phyloP scores from a whole-genome alignment of 352 stramenopile genomes.

The Phytophthora citricola region DNA sequence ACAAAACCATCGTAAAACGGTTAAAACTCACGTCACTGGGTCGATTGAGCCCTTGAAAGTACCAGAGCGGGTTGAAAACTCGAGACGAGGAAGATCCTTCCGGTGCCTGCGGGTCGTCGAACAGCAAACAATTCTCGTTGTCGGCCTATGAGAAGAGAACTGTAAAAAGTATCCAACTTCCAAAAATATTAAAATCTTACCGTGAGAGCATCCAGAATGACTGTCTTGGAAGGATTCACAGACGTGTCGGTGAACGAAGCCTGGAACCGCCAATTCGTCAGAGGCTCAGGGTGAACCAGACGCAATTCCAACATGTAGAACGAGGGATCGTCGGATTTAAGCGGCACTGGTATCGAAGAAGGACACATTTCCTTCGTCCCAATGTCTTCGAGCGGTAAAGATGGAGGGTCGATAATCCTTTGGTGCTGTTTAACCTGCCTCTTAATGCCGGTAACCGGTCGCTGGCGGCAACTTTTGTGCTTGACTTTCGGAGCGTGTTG shows the following conservation, averaged over 20 bases:
- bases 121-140: conserved; percentile 53
- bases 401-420: not conserved
- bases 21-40: conserved; percentile 50
- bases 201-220: conserved; percentile 51
- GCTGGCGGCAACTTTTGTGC: conserved; percentile 14
- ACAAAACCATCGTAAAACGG: not conserved
- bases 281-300: conserved; percentile 46
- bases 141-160: conserved; percentile 41
- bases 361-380: not conserved
- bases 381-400: conserved; percentile 4
- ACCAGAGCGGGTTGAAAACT: conserved; percentile 51
- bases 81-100: conserved; percentile 8
- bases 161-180: not conserved
- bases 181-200: conserved; percentile 16
- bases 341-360: not conserved
- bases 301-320: conserved; percentile 68
- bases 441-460: not conserved
- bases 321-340: conserved; percentile 37
- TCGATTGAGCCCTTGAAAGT: conserved; percentile 49
- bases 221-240: conserved; percentile 24
- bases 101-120: conserved; percentile 15
- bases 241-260: conserved; percentile 56
- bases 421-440: conserved; percentile 7
- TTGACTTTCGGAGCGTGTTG: conserved; percentile 12
- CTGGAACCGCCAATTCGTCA: conserved; percentile 52